Evolutionary conservation across 2,329 filamentous ascomycete genomes (phyloP), one percentile per base, ranked within the genome.

Genomic region (Aspergillus aculeatinus): DNA sequence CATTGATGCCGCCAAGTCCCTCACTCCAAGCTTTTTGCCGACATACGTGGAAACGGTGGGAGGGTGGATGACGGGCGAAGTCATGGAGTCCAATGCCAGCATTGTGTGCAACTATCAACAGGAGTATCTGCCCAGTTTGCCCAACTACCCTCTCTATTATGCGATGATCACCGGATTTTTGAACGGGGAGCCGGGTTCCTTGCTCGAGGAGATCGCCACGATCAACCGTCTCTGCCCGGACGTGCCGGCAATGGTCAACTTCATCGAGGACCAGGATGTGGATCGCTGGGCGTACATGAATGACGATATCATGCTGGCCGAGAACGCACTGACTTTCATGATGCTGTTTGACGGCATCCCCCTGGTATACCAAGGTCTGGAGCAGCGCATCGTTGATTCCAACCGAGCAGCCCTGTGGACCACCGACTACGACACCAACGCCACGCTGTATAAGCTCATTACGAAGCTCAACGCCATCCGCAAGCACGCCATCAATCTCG

Each of bases 281-380:
- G 67, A 80, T 7, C 82, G 85, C 23, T 86, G 84, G 70, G 71
- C 82, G 19, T 81, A 75, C 61, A 71, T 79, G 60, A 86, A 82
- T 53, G 69, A 76, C 12, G 86, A 89, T 67, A 71, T 80, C 4
- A 62, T 53, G 54, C 78, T 87, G 2, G 82, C 85, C 51, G 83
- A 85, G 70, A 89, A 89, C 65, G 80, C 83, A 5, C 77, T 89
- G 33, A 80, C 85, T 0, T 88, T 85, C 66, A 84, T 82, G 23
- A 80, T 89, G 39, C 80, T 89, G 19, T 69, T 70, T 27, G 72
- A 87, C 56, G 87, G 87, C 25, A 84, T 89, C 44, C 86, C 86
- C 1, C 84, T 88, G 57, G 79, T 89, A 35, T 89, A 89, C 72
- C 82, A 87, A 65, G 87, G 87, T 29, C 84, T 86, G 62, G 87